Percentiles rank a stretch among this genome's conserved stretches.
Conservation (phyloP, 1,284 basidiomycete genomes). For the Paramarasmius palmivorus region DNA sequence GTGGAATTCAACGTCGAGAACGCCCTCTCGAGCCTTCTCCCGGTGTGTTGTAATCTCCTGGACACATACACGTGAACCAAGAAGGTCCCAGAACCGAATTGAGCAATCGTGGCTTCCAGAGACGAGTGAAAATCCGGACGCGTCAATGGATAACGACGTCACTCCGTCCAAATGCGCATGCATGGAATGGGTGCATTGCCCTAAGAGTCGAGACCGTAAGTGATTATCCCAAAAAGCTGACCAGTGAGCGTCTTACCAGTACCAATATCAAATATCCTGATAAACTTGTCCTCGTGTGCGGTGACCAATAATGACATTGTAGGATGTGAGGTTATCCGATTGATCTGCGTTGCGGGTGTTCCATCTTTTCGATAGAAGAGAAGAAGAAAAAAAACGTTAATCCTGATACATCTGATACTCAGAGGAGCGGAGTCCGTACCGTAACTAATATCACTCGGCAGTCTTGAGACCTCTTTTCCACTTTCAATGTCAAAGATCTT, state of each 20-base stretch:
- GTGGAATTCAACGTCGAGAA: constrained; percentile 86
- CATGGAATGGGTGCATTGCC: constrained; percentile 87
- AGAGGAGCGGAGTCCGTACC: constrained; percentile 45
- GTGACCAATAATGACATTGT: constrained; percentile 87
- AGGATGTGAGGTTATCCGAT: constrained; percentile 89
- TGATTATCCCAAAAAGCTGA: constrained; percentile 4
- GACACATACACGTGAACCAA: constrained; percentile 77
- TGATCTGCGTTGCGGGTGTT: constrained; percentile 78
- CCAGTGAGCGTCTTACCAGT: constrained; percentile 71
- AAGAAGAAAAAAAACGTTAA: constrained; percentile 14
- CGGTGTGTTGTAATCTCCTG: constrained; percentile 91
- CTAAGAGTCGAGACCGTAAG: constrained; percentile 34
- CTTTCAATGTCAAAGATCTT: constrained; percentile 90
- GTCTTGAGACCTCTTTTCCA: constrained; percentile 74
- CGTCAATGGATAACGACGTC: constrained; percentile 88
- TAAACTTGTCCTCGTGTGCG: constrained; percentile 92
- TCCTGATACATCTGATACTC: constrained; percentile 6
- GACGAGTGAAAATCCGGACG: constrained; percentile 83
- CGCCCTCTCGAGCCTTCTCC: constrained; percentile 88
- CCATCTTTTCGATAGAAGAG: constrained; percentile 48
- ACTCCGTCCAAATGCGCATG: constrained; percentile 90
- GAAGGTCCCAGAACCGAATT: constrained; percentile 92
- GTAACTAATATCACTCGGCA: constrained; percentile 70
- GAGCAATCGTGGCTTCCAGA: constrained; percentile 95
- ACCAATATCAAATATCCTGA: constrained; percentile 84